Conservation (phyloP, 352 stramenopile species). For the Phytophthora crassamura region DNA sequence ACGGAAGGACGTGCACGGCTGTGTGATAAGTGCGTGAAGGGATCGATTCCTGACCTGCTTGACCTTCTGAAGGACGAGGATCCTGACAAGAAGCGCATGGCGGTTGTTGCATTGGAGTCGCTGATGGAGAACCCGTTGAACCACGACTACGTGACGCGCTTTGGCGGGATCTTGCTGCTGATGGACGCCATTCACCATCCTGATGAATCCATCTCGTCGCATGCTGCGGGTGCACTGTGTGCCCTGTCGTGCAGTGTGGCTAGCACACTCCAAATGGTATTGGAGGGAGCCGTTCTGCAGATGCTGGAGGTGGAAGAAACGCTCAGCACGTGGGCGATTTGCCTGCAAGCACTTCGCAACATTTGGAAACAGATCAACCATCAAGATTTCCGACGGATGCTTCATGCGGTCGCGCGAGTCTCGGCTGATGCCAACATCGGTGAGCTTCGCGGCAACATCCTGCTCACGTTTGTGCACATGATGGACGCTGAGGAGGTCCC, state of each 20-base stretch:
- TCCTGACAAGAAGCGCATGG: conserved; percentile 64
- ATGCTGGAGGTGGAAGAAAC: conserved; percentile 89
- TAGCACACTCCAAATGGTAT: conserved; percentile 86
- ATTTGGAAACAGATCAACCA: conserved; percentile 91
- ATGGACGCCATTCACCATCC: conserved; percentile 74
- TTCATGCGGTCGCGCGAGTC: conserved; percentile 82
- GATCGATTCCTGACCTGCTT: conserved; percentile 75
- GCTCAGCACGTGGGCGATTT: conserved; percentile 79
- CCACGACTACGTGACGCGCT: conserved; percentile 85
- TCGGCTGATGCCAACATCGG: conserved; percentile 80
- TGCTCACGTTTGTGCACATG: conserved; percentile 91
- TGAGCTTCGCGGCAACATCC: conserved; percentile 86
- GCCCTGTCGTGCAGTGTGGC: conserved; percentile 80
- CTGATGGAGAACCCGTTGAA: conserved; percentile 87
- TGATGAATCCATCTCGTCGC: conserved; percentile 70
- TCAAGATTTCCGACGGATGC: conserved; percentile 86
- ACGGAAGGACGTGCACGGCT: conserved; percentile 79
- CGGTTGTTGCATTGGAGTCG: conserved; percentile 80
- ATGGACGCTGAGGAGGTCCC: conserved; percentile 82
- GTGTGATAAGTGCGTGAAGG: conserved; percentile 88
- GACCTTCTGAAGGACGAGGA: conserved; percentile 64
- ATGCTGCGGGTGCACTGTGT: conserved; percentile 80
- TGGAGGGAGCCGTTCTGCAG: conserved; percentile 88
- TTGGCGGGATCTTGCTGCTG: conserved; percentile 72
- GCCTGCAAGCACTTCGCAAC: conserved; percentile 81